These are phyloP conservation scores for Ustilago shanxiensis DNA, from an alignment of 1,284 basidiomycete genomes.

Conservation along the genomic window DNA sequence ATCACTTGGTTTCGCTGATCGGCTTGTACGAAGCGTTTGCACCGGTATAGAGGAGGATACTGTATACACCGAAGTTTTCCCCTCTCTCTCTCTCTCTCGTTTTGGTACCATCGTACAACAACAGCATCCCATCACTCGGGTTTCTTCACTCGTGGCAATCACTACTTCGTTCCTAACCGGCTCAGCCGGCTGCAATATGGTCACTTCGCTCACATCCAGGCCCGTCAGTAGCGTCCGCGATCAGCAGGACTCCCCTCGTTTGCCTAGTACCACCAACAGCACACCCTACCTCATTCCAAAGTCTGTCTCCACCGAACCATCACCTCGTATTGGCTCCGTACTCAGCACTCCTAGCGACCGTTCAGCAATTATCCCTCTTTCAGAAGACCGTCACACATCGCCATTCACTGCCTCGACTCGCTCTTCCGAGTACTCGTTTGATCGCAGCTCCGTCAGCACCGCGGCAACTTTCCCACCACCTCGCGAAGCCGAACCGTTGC, in stretches of 20 bases:
- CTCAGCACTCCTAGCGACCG: slow-evolving; percentile 19
- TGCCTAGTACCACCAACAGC: slow-evolving; percentile 16
- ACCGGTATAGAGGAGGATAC: neutral
- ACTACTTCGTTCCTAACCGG: slow-evolving; percentile 9
- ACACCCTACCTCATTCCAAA: slow-evolving; percentile 17
- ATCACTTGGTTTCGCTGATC: too few species aligned
- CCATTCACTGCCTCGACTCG: slow-evolving; percentile 33
- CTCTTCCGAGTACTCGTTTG: slow-evolving; percentile 39
- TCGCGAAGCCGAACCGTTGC: slow-evolving; percentile 32
- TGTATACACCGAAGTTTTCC: too few species aligned
- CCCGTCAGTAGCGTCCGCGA: slow-evolving; percentile 50
- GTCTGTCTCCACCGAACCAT: slow-evolving; percentile 10
- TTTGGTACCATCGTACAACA: neutral
- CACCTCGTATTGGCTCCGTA: slow-evolving; percentile 28
- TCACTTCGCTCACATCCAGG: slow-evolving; percentile 33
- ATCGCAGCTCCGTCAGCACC: slow-evolving; percentile 45
- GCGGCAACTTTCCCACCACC: slow-evolving; percentile 22
- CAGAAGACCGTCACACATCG: slow-evolving; percentile 44
- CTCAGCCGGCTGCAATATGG: slow-evolving; percentile 50
- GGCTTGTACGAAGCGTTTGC: too few species aligned
- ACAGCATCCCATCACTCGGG: neutral
- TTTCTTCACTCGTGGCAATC: neutral
- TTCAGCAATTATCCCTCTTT: slow-evolving; percentile 11
- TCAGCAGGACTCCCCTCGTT: slow-evolving; percentile 28
- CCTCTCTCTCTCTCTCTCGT: neutral